Conservation (phyloP, 805 yeast species). For the Wickerhamiella brachini region DNA sequence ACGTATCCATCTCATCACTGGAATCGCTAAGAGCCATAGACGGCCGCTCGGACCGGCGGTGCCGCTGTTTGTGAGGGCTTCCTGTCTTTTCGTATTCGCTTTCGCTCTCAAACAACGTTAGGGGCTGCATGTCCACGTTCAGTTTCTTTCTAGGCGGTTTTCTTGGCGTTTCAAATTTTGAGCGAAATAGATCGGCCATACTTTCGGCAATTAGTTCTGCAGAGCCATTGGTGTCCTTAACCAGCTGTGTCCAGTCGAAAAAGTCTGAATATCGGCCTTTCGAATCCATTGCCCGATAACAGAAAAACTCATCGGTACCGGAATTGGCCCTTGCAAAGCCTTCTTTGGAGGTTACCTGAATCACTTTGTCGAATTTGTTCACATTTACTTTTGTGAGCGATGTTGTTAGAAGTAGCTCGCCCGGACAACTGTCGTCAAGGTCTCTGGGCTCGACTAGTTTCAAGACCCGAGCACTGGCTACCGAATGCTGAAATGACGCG, state of each 20-base stretch:
- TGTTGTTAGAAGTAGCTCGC: background rate
- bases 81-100: background rate
- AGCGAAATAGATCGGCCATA: conserved; percentile 1
- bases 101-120: background rate
- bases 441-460: background rate
- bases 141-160: background rate
- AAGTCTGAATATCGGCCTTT: background rate
- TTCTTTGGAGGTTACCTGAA: background rate
- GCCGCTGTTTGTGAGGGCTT: background rate
- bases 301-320: background rate
- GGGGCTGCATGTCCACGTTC: background rate
- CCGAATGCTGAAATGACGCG: background rate
- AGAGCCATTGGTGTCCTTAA: background rate
- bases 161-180: conserved; percentile 2
- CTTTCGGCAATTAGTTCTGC: background rate
- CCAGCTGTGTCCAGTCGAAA: background rate
- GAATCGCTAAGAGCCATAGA: background rate
- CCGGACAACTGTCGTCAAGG: background rate
- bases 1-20: background rate
- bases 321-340: background rate
- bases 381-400: background rate
- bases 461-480: background rate
- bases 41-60: background rate
- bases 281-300: background rate
- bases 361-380: background rate